These are phyloP conservation scores for Schwanniomyces occidentalis DNA, from an alignment of 805 yeast genomes.

Conservation along the genomic window DNA sequence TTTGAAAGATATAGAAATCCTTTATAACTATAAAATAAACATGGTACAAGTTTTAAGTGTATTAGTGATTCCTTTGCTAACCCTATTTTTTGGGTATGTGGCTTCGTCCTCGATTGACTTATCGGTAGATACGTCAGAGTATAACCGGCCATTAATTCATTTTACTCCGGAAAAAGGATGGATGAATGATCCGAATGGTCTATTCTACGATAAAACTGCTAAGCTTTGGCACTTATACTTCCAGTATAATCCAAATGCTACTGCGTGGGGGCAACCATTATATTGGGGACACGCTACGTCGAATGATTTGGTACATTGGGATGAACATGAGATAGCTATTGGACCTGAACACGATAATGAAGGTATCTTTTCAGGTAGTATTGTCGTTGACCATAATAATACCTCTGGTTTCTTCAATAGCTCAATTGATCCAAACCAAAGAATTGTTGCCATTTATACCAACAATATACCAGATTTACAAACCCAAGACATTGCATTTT, in stretches of 20 bases:
- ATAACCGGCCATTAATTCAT: constrained; percentile 20
- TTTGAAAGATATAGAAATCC: no score
- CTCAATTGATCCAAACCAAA: constrained; percentile 23
- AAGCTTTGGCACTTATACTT: constrained; percentile 36
- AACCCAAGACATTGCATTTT: constrained; percentile 33
- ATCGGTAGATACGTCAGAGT: neutral
- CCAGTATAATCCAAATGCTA: constrained; percentile 37
- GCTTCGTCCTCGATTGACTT: no score
- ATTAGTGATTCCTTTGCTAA: no score
- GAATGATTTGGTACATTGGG: constrained; percentile 33
- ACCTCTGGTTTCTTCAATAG: constrained; percentile 35
- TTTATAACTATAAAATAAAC: no score
- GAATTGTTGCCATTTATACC: constrained; percentile 39
- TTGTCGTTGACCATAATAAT: constrained; percentile 37
- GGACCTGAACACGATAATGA: constrained; percentile 22
- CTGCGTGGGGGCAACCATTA: constrained; percentile 31
- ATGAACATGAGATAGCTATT: constrained; percentile 31
- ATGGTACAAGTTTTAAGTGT: no score
- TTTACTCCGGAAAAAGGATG: constrained; percentile 35
- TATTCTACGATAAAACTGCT: constrained; percentile 29
- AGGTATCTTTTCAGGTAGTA: constrained; percentile 37
- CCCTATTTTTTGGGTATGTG: no score
- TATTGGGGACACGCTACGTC: constrained; percentile 46
- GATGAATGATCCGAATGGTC: constrained; percentile 49
- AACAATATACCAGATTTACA: constrained; percentile 22